phyloP scores from a whole-genome alignment of 768 basidiomycete species.

The Epithele typhae region DNA sequence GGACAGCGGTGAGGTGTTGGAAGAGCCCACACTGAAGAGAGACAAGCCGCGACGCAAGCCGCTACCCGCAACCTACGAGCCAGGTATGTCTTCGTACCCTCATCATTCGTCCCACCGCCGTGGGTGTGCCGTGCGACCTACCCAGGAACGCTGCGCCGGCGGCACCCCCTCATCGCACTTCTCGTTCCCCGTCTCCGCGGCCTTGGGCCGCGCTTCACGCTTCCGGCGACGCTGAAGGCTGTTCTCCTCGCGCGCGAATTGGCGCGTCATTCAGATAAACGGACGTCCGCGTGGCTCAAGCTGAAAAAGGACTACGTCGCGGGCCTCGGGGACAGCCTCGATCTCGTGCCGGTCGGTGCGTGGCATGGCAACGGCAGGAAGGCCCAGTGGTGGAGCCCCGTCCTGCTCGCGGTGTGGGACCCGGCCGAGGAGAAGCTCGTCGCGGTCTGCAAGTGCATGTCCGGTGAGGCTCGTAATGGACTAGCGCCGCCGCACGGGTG shows the following conservation, averaged over 20 bases:
- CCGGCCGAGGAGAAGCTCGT: conserved; percentile 54
- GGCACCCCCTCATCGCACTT: too few relatives aligned
- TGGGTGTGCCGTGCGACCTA: too few relatives aligned
- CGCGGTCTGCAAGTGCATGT: conserved; percentile 90
- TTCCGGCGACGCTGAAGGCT: too few relatives aligned
- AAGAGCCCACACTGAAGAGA: conserved; percentile 30
- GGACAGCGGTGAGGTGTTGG: conserved; percentile 45
- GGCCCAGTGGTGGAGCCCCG: conserved; percentile 88
- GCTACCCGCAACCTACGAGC: conserved; percentile 83
- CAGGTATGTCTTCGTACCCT: conserved; percentile 33
- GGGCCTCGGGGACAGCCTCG: conserved; percentile 71
- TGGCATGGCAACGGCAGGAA: conserved; percentile 92
- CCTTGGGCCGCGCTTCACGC: too few relatives aligned
- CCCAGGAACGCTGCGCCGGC: too few relatives aligned
- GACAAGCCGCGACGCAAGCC: conserved; percentile 52
- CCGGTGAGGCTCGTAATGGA: conserved; percentile 39
- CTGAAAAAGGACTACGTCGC: conserved; percentile 90
- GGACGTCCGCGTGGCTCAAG: conserved; percentile 86
- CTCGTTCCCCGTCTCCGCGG: too few relatives aligned
- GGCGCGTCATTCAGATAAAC: conserved; percentile 50
- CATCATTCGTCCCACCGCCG: background rate
- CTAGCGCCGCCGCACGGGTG: conserved; percentile 2
- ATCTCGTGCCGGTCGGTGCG: conserved; percentile 70
- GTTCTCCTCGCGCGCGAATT: background rate
- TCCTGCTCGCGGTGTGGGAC: conserved; percentile 77